These are phyloP conservation scores for Galeopsis tetrahit DNA, from an alignment of 257 asterid species.

Conservation along the genomic window DNA sequence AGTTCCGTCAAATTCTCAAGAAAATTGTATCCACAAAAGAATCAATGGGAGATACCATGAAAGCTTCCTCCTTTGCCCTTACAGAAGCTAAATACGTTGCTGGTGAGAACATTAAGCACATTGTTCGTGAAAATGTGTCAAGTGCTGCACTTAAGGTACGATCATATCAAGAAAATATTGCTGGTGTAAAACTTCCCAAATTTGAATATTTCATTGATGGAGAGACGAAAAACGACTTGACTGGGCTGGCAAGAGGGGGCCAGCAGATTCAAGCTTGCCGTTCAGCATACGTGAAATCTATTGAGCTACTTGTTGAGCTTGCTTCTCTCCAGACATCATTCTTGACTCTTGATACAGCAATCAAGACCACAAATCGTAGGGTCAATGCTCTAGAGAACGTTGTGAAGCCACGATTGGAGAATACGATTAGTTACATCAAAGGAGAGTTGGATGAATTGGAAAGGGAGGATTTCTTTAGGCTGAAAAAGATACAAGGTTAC, in stretches of 20 bases:
- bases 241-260: conserved; percentile 64
- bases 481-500: conserved; percentile 56
- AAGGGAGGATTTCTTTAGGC: conserved; percentile 60
- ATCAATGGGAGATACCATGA: conserved; percentile 56
- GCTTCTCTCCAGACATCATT: conserved; percentile 58
- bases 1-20: conserved; percentile 55
- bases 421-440: conserved; percentile 57
- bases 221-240: conserved; percentile 52
- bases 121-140: conserved; percentile 51
- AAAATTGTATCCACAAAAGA: conserved; percentile 56
- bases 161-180: conserved; percentile 53
- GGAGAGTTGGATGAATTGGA: conserved; percentile 58
- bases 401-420: conserved; percentile 58
- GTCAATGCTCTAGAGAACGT: conserved; percentile 62
- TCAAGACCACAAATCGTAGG: conserved; percentile 69
- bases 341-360: conserved; percentile 64
- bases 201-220: conserved; percentile 51
- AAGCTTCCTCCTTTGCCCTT: conserved; percentile 52
- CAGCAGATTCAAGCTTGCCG: conserved; percentile 61
- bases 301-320: conserved; percentile 61
- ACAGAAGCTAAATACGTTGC: conserved; percentile 60
- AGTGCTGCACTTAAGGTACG: conserved; percentile 49
- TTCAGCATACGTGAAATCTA: conserved; percentile 52
- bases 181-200: conserved; percentile 63
- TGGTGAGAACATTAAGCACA: conserved; percentile 57